A percentile compares a stretch with the other conserved stretches of the same genome.
Conservation (phyloP, 129 eudicot genomes). For the Pseudognaphalium luteoalbum region DNA sequence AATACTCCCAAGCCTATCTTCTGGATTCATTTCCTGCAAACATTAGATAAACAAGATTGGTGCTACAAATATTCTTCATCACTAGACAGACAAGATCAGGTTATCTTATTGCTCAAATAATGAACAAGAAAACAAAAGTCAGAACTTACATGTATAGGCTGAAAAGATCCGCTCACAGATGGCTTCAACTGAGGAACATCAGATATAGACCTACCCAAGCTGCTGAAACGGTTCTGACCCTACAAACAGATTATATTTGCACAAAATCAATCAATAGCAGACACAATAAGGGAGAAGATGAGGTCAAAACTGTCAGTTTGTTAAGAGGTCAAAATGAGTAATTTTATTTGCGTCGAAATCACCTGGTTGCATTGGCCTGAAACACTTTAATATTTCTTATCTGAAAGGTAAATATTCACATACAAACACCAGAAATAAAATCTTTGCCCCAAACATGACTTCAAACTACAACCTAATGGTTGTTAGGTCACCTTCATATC, state of each 20-base stretch:
- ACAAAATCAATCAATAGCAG: conserved; percentile 23
- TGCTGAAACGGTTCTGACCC: conserved; percentile 45
- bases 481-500: too few relatives aligned
- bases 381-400: not conserved
- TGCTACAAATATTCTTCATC: not conserved
- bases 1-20: conserved; percentile 35
- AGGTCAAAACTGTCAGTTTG: not conserved
- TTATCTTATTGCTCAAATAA: not conserved
- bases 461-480: too few relatives aligned
- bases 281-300: conserved; percentile 8
- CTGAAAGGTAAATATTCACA: not conserved
- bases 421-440: too few relatives aligned
- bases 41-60: not conserved
- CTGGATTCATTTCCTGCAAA: conserved; percentile 43
- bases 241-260: conserved; percentile 26
- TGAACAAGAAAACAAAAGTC: not conserved
- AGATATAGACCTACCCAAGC: conserved; percentile 44
- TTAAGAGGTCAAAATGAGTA: not conserved
- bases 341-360: not conserved
- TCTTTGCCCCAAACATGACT: too few relatives aligned
- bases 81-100: not conserved
- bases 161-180: conserved; percentile 46
- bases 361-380: not conserved
- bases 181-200: conserved; percentile 48
- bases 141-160: conserved; percentile 52